Percentiles rank a stretch among this genome's conserved stretches.
phyloP scores from a whole-genome alignment of 495 filamentous ascomycete species.

The Aspergillus incahuasiensis region DNA sequence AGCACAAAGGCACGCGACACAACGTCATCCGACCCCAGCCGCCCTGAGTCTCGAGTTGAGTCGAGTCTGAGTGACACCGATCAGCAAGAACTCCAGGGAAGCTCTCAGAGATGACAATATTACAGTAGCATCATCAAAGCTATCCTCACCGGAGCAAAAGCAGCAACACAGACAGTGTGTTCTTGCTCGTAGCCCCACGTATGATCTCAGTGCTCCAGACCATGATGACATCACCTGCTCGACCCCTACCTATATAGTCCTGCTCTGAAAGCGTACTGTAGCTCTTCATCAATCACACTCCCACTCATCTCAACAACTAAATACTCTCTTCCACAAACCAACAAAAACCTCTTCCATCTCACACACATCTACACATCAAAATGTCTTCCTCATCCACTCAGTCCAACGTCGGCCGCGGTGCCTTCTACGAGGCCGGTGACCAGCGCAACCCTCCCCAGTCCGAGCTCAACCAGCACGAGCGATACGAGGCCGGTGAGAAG shows the following conservation, averaged over 20 bases:
- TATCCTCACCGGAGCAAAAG: not conserved
- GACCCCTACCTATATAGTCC: not conserved
- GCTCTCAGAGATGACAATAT: not conserved
- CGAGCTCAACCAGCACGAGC: conserved; percentile 47
- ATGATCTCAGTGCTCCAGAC: conserved; percentile 13
- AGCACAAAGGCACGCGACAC: not conserved
- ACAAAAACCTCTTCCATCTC: not conserved
- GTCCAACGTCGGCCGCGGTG: conserved; percentile 42
- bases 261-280: not conserved
- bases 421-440: conserved; percentile 63
- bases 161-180: not conserved
- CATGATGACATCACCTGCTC: conserved; percentile 1
- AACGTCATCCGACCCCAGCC: not conserved
- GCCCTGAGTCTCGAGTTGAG: not conserved
- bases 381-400: conserved; percentile 10
- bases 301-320: not conserved
- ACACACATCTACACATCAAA: not conserved
- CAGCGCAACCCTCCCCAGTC: conserved; percentile 60
- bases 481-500: conserved; percentile 63
- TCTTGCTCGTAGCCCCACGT: conserved; percentile 5
- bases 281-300: not conserved
- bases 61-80: too few relatives aligned
- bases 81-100: not conserved
- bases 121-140: not conserved
- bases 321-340: not conserved